Base-by-base conservation (phyloP, 2,329 filamentous ascomycete genomes). In the Mariannaea sp. region DNA sequence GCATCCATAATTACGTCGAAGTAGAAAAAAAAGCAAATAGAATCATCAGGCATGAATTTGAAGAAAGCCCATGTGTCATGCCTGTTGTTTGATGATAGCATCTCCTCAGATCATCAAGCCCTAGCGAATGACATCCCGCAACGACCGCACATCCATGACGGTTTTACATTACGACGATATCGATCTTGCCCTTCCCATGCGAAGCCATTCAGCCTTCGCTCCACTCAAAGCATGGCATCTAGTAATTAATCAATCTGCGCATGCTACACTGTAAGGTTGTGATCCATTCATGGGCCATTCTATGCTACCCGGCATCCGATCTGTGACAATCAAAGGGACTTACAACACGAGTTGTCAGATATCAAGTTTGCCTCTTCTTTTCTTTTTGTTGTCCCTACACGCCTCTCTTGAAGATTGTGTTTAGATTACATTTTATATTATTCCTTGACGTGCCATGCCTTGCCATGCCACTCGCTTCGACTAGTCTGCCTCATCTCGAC, bases 401-500 rank as follows among this genome's bases (percentile, higher is more conserved):
- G 26, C 46, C 53, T 14, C 41, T 38, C 8, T 32, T 14, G 9
- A 5, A 16, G 33, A 20, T 33, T 35, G 16, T 16, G 30, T 44
- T 26, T n/a, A n/a, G n/a, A n/a, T n/a, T n/a, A n/a, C n/a, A n/a
- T n/a, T n/a, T n/a, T n/a, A n/a, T n/a, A n/a, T n/a, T n/a, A n/a
- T n/a, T n/a, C n/a, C n/a, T n/a, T n/a, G n/a, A n/a, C n/a, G n/a
- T n/a, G n/a, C n/a, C n/a, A n/a, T n/a, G n/a, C n/a, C n/a, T 26
- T 45, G 22, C 35, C 17, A 33, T 45, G 33, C 32, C 26, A 29
- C 36, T 38, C 7, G 39, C 49, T 43, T 53, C 44, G 51, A 29
- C 40, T 54, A 54, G 51, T 30, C 35, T 54, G 51, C 51, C 36
- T 54, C 51, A 45, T 49, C 40, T 48, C 38, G 32, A 48, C 33